Evolutionary conservation across 345 rosid genomes (phyloP), one percentile per base, ranked within the genome.

Genomic region (Eucalyptus dawsonii): DNA sequence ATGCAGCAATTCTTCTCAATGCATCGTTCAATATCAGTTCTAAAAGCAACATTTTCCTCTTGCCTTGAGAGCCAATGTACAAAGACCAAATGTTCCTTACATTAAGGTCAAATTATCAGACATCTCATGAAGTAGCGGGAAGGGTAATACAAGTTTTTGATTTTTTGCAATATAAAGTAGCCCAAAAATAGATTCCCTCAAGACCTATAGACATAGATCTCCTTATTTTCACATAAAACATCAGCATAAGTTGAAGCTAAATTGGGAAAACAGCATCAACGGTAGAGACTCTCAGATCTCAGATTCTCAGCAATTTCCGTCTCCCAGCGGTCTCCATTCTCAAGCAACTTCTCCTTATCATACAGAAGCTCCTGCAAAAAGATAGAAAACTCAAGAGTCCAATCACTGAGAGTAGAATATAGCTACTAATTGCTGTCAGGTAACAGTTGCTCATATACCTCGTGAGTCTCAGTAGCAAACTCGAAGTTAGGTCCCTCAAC

Each of bases 401-500:
- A 0, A 40, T 76, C 83, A 76, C 24, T 0, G 83, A 72, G 83
- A 76, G 14, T 40, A 25, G 44, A 37, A 89, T 27, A 50, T 60
- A 58, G 69, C 67, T 16, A 22, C 69, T 15, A 31, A 22, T 42
- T 86, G 37, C 4, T 8, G 3, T 50, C 24, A 31, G 44, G 29
- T 14, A 53, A 58, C 37, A 44, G 54, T 31, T 86, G 40, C 69
- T 15, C 50, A 6, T 90, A n/a, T 88, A 96, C 99, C 99, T 97
- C 99, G 11, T 96, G 99, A 88, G 99, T 97, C 94, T 98, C 99
- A 2, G 99, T 98, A 19, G 99, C 94, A 91, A 97, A 98, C 92
- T 98, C 99, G 24, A 98, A 97, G 95, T 96, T 96, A 81, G 99
- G 99, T 89, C 99, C 99, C 94, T 98, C 98, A 7, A 98, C 99